A percentile compares a stretch with the other conserved stretches of the same genome.
phyloP scores from a whole-genome alignment of 371 early-diverging fungal species.

The Batkoa obscura region DNA sequence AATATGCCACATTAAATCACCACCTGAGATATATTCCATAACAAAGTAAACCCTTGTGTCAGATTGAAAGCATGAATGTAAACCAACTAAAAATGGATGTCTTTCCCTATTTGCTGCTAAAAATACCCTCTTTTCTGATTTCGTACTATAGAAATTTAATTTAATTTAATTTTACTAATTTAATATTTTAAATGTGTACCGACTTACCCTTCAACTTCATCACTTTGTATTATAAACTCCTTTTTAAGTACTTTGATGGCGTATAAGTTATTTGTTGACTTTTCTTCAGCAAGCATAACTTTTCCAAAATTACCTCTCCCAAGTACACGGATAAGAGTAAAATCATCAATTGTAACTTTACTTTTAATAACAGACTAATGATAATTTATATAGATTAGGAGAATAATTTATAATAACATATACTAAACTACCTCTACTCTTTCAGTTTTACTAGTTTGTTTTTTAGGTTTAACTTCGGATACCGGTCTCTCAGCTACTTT shows the following conservation, averaged over 20 bases:
- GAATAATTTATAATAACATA: too few species aligned
- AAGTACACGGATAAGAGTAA: slow-evolving; percentile 76
- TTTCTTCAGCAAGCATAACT: slow-evolving; percentile 88
- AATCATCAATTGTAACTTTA: slow-evolving; percentile 32
- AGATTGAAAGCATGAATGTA: slow-evolving; percentile 92
- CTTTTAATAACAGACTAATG: background rate
- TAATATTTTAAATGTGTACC: too few species aligned
- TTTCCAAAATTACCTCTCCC: slow-evolving; percentile 98
- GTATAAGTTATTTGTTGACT: slow-evolving; percentile 48
- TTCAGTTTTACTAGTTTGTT: too few species aligned
- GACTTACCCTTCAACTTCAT: slow-evolving; percentile 82
- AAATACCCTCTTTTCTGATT: slow-evolving; percentile 86
- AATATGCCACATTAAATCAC: slow-evolving; percentile 97
- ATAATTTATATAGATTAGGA: too few species aligned
- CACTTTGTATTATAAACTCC: slow-evolving; percentile 74
- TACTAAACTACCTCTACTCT: too few species aligned
- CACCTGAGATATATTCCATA: slow-evolving; percentile 97
- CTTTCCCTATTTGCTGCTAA: slow-evolving; percentile 64
- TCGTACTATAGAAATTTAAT: too few species aligned
- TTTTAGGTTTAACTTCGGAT: too few species aligned
- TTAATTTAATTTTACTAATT: too few species aligned
- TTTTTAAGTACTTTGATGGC: slow-evolving; percentile 98
- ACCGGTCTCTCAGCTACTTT: too few species aligned
- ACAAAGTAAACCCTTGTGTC: slow-evolving; percentile 88
- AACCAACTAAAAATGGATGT: slow-evolving; percentile 89